Evolutionary conservation across 2,329 filamentous ascomycete genomes (phyloP).

Genomic region (Fusarium abutilonis): DNA sequence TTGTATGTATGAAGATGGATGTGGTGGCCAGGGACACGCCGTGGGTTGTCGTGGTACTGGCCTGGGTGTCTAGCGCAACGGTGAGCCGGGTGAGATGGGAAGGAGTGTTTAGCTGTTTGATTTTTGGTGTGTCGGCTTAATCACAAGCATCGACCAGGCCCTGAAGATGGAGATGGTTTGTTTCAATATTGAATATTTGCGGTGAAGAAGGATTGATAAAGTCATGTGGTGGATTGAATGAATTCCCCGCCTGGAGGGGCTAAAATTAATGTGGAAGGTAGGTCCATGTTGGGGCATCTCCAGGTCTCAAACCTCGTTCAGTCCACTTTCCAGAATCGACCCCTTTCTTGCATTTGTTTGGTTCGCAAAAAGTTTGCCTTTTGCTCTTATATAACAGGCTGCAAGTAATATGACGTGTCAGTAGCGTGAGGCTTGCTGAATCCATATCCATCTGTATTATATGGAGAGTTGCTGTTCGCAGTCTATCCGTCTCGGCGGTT

Average conservation of each 20-base stretch:
- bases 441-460: too few species aligned
- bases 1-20: conserved; percentile 12
- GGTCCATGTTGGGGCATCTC: neutral
- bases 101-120: neutral
- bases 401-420: too few species aligned
- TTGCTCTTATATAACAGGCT: too few species aligned
- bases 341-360: neutral
- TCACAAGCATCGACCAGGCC: neutral
- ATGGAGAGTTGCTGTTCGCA: too few species aligned
- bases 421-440: too few species aligned
- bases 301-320: neutral
- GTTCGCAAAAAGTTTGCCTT: too few species aligned
- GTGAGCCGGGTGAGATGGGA: conserved; percentile 1
- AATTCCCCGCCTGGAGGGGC: conserved; percentile 15
- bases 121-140: neutral
- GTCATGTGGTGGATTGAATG: conserved; percentile 12
- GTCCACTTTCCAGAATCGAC: neutral
- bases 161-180: neutral
- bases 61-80: neutral
- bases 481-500: too few species aligned
- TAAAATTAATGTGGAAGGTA: neutral
- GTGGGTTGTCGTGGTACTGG: neutral
- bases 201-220: conserved; percentile 9
- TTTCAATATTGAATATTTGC: conserved; percentile 14
- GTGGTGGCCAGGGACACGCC: conserved; percentile 7